These are phyloP conservation scores for Aureobasidium sp. DNA, from an alignment of 2,329 filamentous ascomycete species.

Conservation along the genomic window DNA sequence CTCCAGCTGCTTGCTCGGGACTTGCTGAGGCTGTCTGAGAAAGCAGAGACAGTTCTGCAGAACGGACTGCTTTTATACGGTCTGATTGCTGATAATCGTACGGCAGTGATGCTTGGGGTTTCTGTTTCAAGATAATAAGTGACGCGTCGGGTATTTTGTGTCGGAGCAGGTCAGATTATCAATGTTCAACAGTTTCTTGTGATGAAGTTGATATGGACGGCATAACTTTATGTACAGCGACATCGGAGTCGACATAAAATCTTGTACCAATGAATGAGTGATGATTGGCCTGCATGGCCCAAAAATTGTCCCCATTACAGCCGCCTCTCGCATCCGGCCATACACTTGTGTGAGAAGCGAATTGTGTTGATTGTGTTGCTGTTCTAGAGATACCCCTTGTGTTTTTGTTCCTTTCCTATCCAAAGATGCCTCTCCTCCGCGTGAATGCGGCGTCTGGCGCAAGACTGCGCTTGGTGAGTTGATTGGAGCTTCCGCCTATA, in stretches of 20 bases:
- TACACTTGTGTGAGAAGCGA: background rate
- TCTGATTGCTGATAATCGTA: too few relatives aligned
- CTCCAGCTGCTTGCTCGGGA: too few relatives aligned
- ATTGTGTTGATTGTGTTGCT: background rate
- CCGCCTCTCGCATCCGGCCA: background rate
- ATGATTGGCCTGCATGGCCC: background rate
- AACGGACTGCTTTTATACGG: too few relatives aligned
- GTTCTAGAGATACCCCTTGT: background rate
- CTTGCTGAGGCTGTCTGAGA: too few relatives aligned
- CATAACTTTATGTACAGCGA: background rate
- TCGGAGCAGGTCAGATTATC: too few relatives aligned
- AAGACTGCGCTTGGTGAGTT: slow-evolving; percentile 10
- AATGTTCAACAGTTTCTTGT: too few relatives aligned
- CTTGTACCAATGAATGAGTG: background rate
- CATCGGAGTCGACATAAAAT: background rate
- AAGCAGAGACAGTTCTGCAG: too few relatives aligned
- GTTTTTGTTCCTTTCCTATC: background rate
- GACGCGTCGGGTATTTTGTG: too few relatives aligned
- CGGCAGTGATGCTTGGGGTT: too few relatives aligned
- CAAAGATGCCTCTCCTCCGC: slow-evolving; percentile 2
- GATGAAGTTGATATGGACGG: too few relatives aligned
- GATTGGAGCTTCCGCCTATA: background rate
- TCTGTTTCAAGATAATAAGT: too few relatives aligned
- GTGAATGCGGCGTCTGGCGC: slow-evolving; percentile 7
- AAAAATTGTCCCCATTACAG: background rate